These are phyloP conservation scores for Aspergillus coremiiformis DNA, from an alignment of 495 filamentous ascomycete species.

Conservation along the genomic window DNA sequence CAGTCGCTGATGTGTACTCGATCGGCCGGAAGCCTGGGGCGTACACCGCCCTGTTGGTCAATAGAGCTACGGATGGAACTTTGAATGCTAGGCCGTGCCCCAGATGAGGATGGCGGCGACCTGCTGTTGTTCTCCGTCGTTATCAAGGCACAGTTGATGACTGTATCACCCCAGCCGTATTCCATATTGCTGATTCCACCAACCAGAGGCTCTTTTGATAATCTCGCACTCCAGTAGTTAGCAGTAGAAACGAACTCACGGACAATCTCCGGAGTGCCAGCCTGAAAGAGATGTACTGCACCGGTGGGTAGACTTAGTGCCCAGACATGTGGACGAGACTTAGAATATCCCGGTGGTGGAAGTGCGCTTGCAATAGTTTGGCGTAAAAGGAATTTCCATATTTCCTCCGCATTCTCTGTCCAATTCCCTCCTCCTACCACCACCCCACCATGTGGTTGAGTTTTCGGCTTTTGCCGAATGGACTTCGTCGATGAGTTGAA, in stretches of 20 bases:
- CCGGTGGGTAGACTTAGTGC: slow-evolving; percentile 87
- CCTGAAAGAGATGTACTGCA: slow-evolving; percentile 95
- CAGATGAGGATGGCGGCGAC: slow-evolving; percentile 35
- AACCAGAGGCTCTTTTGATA: slow-evolving; percentile 85
- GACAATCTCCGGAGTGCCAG: slow-evolving; percentile 89
- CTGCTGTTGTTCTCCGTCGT: slow-evolving; percentile 41
- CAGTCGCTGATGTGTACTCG: slow-evolving; percentile 81
- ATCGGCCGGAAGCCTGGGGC: slow-evolving; percentile 74
- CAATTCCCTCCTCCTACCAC: slow-evolving; percentile 93
- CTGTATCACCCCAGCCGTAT: slow-evolving; percentile 90
- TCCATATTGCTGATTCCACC: slow-evolving; percentile 95
- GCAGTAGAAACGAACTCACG: slow-evolving; percentile 89
- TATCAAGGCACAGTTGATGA: slow-evolving; percentile 70
- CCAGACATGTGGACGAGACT: slow-evolving; percentile 86
- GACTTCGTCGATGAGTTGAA: slow-evolving; percentile 72
- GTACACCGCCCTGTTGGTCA: slow-evolving; percentile 53
- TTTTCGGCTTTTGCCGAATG: slow-evolving; percentile 59
- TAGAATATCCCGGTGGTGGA: slow-evolving; percentile 88
- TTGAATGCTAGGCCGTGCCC: slow-evolving; percentile 56
- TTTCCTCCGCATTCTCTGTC: slow-evolving; percentile 86
- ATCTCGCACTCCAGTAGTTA: slow-evolving; percentile 94
- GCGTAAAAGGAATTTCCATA: slow-evolving; percentile 79
- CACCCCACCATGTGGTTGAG: slow-evolving; percentile 47
- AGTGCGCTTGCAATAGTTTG: slow-evolving; percentile 89
- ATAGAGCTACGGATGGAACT: slow-evolving; percentile 65